Evolutionary conservation across 495 filamentous ascomycete genomes (phyloP), one percentile per base, ranked within the genome.

Genomic region (Penicillium pancosmium): DNA sequence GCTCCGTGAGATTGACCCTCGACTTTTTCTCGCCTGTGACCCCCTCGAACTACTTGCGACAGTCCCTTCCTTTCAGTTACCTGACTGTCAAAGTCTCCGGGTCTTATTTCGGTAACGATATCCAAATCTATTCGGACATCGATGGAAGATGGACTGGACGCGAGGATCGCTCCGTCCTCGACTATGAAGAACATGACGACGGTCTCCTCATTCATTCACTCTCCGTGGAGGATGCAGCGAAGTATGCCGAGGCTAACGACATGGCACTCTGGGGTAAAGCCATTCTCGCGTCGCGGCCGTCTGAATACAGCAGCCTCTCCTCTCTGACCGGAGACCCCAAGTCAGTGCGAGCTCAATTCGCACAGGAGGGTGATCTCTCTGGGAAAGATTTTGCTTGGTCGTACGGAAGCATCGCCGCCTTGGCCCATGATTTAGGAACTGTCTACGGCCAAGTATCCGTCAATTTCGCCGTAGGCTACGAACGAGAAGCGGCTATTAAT

Each of bases 11-110:
- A 4, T 65, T 82, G 23, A 73, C 65, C 0, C 57, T 83, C 36
- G 80, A 82, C 23, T 96, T 95, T 71, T 82, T 93, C 52, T 93
- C 91, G 13, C 92, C 92, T 0, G 87, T 96, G n/a, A 93, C 92
- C 0, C 89, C 91, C 2, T 87, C 88, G 0, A 92, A 91, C 53
- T 92, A 91, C 18, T 66, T 93, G 41, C 82, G 90, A 57, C 92
- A 96, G 71, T 87, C 89, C 31, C 82, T 96, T 35, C 92, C 92
- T 34, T 93, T 90, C 34, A 85, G 71, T 58, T 96, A 96, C 70
- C 57, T 96, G 50, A 88, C 85, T 5, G 82, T 93, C 21, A 68
- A 84, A 55, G 87, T 87, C 7, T 63, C 68, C 5, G 63, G 47
- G 13, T 55, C 65, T 27, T 62, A 31, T 31, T 31, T 46, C 7